These are phyloP conservation scores for Sarocladium kiliense DNA, from an alignment of 2,329 filamentous ascomycete genomes.

Conservation along the genomic window DNA sequence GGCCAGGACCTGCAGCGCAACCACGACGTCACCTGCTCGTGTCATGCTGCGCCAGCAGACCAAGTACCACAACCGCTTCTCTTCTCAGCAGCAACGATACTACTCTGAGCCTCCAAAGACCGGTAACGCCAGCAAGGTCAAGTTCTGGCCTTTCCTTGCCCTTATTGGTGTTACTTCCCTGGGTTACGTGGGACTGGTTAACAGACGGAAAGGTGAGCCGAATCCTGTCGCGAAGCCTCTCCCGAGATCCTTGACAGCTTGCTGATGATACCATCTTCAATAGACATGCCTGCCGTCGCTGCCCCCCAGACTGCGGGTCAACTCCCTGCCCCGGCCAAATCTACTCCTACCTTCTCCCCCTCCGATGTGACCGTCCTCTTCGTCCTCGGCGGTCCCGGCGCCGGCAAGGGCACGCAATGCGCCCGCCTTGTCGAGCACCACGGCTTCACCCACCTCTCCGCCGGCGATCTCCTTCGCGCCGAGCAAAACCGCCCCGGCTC, in stretches of 20 bases:
- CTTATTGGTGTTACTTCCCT: constrained; percentile 43
- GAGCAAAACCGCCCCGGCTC: constrained; percentile 85
- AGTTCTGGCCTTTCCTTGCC: constrained; percentile 54
- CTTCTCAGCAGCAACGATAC: constrained; percentile 19
- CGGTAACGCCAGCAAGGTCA: constrained; percentile 33
- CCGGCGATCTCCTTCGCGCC: constrained; percentile 86
- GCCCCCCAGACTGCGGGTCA: constrained; percentile 33
- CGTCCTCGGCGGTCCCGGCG: constrained; percentile 91
- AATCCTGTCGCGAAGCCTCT: not conserved
- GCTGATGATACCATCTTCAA: constrained; percentile 8
- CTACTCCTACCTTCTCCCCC: constrained; percentile 65
- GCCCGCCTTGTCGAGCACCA: constrained; percentile 80
- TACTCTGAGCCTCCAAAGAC: constrained; percentile 37
- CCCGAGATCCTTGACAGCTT: not conserved
- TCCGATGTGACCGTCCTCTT: constrained; percentile 86
- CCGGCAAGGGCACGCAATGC: constrained; percentile 96
- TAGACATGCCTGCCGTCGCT: constrained; percentile 33
- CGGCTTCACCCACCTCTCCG: constrained; percentile 87
- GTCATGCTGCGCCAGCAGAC: constrained; percentile 13
- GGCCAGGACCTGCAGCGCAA: constrained; percentile 6
- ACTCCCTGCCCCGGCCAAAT: constrained; percentile 47
- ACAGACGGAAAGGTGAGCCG: constrained; percentile 41
- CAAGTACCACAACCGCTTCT: not conserved
- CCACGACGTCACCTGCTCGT: constrained; percentile 11
- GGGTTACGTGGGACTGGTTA: constrained; percentile 46